Percentiles rank a stretch among this genome's conserved stretches.
Conservation (phyloP, 176 grass and related monocot species). For the Carex littledalei region DNA sequence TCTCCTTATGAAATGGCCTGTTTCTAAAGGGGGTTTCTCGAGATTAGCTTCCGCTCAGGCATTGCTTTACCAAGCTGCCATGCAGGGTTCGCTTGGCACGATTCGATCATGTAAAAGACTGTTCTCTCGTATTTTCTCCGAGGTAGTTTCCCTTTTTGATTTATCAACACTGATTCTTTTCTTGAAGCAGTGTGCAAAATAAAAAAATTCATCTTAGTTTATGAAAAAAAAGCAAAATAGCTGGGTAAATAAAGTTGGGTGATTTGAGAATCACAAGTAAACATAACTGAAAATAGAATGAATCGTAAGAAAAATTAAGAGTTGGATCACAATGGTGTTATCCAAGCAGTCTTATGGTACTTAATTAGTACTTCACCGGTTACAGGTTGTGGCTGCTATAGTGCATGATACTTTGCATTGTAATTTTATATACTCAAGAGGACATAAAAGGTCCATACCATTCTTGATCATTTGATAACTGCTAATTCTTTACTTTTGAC, state of each 20-base stretch:
- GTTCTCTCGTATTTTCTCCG: slow-evolving; percentile 54
- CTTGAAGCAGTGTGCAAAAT: neutral
- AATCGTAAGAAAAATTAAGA: neutral
- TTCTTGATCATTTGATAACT: neutral
- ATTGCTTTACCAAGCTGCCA: slow-evolving; percentile 55
- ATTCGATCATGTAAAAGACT: slow-evolving; percentile 34
- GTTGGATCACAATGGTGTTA: neutral
- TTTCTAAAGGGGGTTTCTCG: slow-evolving; percentile 84
- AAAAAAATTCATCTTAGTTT: neutral
- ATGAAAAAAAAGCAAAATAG: neutral
- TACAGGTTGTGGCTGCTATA: neutral
- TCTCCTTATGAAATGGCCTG: slow-evolving; percentile 68
- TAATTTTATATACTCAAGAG: neutral
- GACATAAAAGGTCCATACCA: neutral
- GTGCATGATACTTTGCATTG: neutral
- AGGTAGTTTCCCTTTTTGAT: slow-evolving; percentile 38
- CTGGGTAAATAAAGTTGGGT: neutral
- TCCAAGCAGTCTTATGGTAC: neutral
- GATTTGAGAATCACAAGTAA: neutral
- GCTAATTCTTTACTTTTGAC: neutral
- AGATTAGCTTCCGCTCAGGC: slow-evolving; percentile 71
- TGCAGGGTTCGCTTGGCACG: slow-evolving; percentile 61
- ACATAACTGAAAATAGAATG: slow-evolving; percentile 7
- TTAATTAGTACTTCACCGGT: neutral
- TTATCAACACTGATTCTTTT: neutral